Evolutionary conservation across 441 rosid genomes (phyloP).

Genomic region (Codiaeum variegatum): DNA sequence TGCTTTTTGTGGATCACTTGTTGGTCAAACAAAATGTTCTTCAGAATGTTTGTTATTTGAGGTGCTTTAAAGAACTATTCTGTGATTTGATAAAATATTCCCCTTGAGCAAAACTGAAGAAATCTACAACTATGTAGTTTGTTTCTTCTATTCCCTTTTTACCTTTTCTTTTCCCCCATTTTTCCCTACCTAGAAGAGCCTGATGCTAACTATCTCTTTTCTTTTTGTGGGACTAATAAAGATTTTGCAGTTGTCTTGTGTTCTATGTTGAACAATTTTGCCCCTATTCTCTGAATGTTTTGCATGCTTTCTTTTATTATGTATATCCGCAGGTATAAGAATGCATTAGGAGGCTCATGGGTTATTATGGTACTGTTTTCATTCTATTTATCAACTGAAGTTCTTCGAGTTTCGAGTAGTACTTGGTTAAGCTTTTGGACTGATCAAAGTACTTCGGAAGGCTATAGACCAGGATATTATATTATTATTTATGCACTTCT

Average conservation of each 20-base stretch:
- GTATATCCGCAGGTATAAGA: slow-evolving; percentile 61
- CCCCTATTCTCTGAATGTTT: not conserved
- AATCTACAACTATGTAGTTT: not conserved
- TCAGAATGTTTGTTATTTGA: not conserved
- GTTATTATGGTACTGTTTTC: slow-evolving; percentile 65
- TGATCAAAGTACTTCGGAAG: slow-evolving; percentile 60
- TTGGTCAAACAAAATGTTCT: not conserved
- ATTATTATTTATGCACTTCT: slow-evolving; percentile 72
- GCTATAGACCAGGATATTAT: slow-evolving; percentile 55
- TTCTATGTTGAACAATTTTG: not conserved
- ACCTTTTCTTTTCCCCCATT: not conserved
- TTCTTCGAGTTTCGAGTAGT: slow-evolving; percentile 86
- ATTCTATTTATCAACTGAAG: slow-evolving; percentile 72
- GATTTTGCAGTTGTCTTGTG: not conserved
- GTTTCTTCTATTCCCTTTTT: slow-evolving; percentile 1
- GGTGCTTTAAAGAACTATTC: not conserved
- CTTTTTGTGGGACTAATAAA: not conserved
- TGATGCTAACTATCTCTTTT: not conserved
- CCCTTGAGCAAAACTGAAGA: not conserved
- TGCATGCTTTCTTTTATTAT: not conserved
- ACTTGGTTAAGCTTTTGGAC: slow-evolving; percentile 96
- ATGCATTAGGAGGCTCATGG: slow-evolving; percentile 83
- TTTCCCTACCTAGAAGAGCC: not conserved
- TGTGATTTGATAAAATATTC: too few species aligned
- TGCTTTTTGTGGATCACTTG: not conserved